Base-by-base conservation (phyloP, 2,329 filamentous ascomycete species). In the Helicocarpus griseus region DNA sequence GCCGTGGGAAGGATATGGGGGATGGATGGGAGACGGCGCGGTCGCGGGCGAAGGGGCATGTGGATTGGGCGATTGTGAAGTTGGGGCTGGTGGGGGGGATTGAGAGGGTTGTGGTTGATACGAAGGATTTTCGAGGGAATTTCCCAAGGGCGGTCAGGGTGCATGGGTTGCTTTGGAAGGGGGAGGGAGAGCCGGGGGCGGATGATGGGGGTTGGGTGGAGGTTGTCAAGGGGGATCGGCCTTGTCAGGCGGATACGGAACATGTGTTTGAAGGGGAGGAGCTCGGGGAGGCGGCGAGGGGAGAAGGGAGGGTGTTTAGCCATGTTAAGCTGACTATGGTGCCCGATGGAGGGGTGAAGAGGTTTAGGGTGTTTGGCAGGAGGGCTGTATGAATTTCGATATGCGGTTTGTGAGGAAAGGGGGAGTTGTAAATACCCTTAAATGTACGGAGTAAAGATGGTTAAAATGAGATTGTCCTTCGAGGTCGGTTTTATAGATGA, bases 291-390 rank as follows among this genome's bases (percentile, higher is more conserved):
- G 58, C 43, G 6, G 55, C 52, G 13, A 51, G 87, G 60, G 90
- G 89, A 66, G 87, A 87, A 39, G 80, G 81, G 35, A 77, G 74
- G 64, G 71, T 75, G 2, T 86, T 88, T 62, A 89, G 86, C 11
- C 89, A 93, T 70, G 82, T 90, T 21, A 96, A 95, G 77, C 75
- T 97, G 65, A 86, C 88, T 31, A 93, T 96, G 65, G 88, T 95
- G 59, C 91, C 91, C 0, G 90, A 97, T 68, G 90, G 91, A 31
- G 90, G 91, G 22, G 86, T 96, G 2, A 95, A 95, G 80, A 77
- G 90, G 57, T 78, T 96, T 58, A 80, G 89, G 43, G 81, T 91
- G 1, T 83, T 87, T 67, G 87, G 85, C 2, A 82, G 77, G 63
- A 76, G 82, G 58, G 41, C 33, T 19, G 26, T 13, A 5, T 45